Evolutionary conservation across 805 yeast species (phyloP).

Genomic region (Saccharomycopsis sp.): DNA sequence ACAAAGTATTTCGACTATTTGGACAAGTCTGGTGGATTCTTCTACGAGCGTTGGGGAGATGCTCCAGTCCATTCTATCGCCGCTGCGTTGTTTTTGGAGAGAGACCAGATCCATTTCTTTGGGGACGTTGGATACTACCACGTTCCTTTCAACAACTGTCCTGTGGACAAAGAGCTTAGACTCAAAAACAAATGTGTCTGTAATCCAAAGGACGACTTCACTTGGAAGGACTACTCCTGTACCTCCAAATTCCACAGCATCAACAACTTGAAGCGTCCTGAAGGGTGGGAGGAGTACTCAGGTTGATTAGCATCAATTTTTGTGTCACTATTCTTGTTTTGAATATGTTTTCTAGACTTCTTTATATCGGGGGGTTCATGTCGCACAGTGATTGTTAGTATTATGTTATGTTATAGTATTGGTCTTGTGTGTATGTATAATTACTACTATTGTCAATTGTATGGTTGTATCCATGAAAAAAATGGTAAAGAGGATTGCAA

Average conservation of each 20-base stretch:
- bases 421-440: too few species aligned
- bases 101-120: conserved; percentile 69
- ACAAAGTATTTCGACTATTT: conserved; percentile 61
- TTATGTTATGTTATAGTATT: too few species aligned
- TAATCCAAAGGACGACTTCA: conserved; percentile 62
- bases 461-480: too few species aligned
- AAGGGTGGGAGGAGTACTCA: conserved; percentile 61
- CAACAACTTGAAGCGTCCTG: conserved; percentile 51
- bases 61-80: conserved; percentile 91
- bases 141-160: conserved; percentile 76
- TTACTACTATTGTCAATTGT: too few species aligned
- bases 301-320: conserved; percentile 24
- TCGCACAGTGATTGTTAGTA: too few species aligned
- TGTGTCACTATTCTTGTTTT: too few species aligned
- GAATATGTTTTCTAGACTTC: too few species aligned
- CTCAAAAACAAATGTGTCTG: conserved; percentile 61
- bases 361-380: too few species aligned
- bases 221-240: conserved; percentile 72
- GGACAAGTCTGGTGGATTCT: conserved; percentile 84
- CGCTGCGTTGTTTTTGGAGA: conserved; percentile 68
- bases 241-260: conserved; percentile 54
- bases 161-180: conserved; percentile 58
- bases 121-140: conserved; percentile 83
- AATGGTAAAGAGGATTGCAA: too few species aligned
- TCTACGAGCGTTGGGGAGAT: conserved; percentile 92